Base-by-base conservation (phyloP, 1,139 yeast species). In the Geotrichum fermentans region DNA sequence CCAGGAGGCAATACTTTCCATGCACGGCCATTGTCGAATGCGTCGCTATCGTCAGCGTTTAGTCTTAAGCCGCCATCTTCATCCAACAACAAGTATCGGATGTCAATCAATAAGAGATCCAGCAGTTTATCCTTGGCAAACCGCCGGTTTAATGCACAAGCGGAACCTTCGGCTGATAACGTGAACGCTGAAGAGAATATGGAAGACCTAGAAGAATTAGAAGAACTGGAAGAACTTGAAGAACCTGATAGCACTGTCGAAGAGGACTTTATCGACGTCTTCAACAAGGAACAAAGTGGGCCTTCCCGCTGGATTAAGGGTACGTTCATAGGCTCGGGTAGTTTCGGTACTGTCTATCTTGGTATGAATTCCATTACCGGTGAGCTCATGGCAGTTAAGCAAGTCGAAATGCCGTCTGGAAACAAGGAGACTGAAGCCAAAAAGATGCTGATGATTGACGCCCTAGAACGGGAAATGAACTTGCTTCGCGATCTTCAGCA, bases 381-480 rank as follows among this genome's bases (percentile, higher is more conserved):
- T 38, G 97, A 89, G 62, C 72, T 92, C 48, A 88, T 92, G 96
- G 98, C 97, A 0, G 96, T 92, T n/a, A 92, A 92, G 61, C 97
- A 90, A 64, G 96, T 92, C 0, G 83, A 83, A 38, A 65, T 89
- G 21, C 83, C 86, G 1, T 53, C 61, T 14, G 67, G 61, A 16
- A 61, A 57, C 28, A 53, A 65, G 50, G 75, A 70, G 52, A 62
- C 60, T 34, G 71, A 61, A 50, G 61, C 75, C 70, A 53, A 74
- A 61, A 72, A 83, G 71, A 68, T 73, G 63, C 64, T 72, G 68
- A 83, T 90, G 85, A 78, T 85, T 22, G 94, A 85, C 53, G 95
- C 96, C 0, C 65, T 87, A 53, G 86, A 85, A 59, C 83, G 87
- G 57, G 98, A 92, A 67, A 87, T 90, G 83, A 73, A 74, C 43